Evolutionary conservation across 2,329 filamentous ascomycete species (phyloP), one percentile per base, ranked within the genome.

Genomic region (Arthrobotrys pseudoclavata): DNA sequence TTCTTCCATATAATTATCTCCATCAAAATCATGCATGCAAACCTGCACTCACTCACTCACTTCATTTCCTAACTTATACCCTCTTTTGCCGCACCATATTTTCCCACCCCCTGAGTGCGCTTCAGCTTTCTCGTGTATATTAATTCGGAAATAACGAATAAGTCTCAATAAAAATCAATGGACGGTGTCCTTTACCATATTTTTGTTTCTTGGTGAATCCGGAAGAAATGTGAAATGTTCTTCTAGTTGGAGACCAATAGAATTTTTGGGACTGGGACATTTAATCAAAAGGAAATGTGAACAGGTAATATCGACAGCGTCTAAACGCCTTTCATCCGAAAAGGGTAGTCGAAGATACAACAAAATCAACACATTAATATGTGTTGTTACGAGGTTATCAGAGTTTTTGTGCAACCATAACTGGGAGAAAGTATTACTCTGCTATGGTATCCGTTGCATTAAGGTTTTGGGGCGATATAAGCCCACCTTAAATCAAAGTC

Each of bases 61-160:
- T 34, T 57, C 34, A 42, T 34, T 60, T 18, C 55, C 31, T n/a
- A 42, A 40, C 18, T 22, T 15, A 42, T 60, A 60, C 55, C 55
- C 55, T 60, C 31, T 1, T 60, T 60, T 60, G 20, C 20, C 55
- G 34, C 31, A 26, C 34, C 9, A 42, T n/a, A 57, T 42, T 42
- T 40, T 57, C 4, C n/a, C 20, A 42, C 34, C 34, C n/a, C 9
- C 31, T 42, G 55, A 60, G 55, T 60, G 55, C 55, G 55, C 55
- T 42, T 40, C 52, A 60, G 6, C 18, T 60, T 42, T 60, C 55
- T 60, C 9, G 20, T 60, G 55, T 60, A 60, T 26, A 60, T 60
- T 60, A 60, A 60, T 42, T 42, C 20, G 18, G 12, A 42, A 60
- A 60, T 24, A 24, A 60, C 31, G 55, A 60, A 37, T 26, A 60